These are phyloP conservation scores for Escovopsis sp. DNA, from an alignment of 2,329 filamentous ascomycete species.

Conservation along the genomic window DNA sequence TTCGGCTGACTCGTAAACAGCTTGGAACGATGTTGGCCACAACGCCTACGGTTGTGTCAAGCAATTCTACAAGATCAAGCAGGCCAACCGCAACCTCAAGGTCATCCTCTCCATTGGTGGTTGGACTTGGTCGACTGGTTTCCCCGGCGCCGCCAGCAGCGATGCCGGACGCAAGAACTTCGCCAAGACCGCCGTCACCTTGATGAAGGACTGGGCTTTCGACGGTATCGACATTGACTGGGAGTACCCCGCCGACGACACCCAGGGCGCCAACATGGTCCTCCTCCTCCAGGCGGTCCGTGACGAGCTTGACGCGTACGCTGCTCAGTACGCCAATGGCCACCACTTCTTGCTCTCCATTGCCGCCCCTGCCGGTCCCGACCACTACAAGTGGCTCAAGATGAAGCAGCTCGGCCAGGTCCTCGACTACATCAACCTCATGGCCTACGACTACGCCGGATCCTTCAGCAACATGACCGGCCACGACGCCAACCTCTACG, in stretches of 20 bases:
- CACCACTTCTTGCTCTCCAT: constrained; percentile 41
- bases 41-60: constrained; percentile 75
- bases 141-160: constrained; percentile 51
- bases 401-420: constrained; percentile 31
- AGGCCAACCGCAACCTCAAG: constrained; percentile 63
- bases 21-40: constrained; percentile 46
- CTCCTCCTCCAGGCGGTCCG: constrained; percentile 30
- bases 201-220: constrained; percentile 60
- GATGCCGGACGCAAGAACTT: constrained; percentile 48
- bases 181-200: constrained; percentile 49
- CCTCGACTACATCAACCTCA: constrained; percentile 48
- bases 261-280: constrained; percentile 29
- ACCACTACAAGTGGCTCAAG: constrained; percentile 33
- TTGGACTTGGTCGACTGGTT: constrained; percentile 71
- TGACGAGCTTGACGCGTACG: constrained; percentile 33
- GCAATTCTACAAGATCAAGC: constrained; percentile 65
- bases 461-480: constrained; percentile 50
- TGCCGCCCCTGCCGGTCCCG: constrained; percentile 34
- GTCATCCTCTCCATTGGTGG: constrained; percentile 69
- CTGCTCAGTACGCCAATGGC: constrained; percentile 25
- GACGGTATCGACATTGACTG: constrained; percentile 32
- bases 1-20: constrained; percentile 12
- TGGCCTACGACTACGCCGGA: constrained; percentile 68
- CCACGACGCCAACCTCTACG: constrained; percentile 59
- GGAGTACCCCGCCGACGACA: constrained; percentile 23